Evolutionary conservation across 768 basidiomycete species (phyloP).

Genomic region (Psilocybe subaeruginosa): DNA sequence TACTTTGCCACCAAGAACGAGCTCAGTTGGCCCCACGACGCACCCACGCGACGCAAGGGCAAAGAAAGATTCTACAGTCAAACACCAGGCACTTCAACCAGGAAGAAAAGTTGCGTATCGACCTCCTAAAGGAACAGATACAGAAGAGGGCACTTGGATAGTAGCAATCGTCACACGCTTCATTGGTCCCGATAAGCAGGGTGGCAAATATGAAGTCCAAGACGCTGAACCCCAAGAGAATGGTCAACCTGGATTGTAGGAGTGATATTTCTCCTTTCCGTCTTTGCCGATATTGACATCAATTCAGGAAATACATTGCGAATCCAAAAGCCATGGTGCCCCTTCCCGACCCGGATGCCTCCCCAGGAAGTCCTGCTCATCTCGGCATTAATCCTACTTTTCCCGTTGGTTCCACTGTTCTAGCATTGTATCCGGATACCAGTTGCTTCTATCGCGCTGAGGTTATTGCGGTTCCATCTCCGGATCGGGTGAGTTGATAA

Average conservation of each 20-base stretch:
- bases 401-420: constrained; percentile 68
- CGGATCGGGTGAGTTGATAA: constrained; percentile 33
- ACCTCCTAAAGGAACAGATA: constrained; percentile 52
- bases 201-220: constrained; percentile 78
- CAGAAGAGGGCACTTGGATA: constrained; percentile 74
- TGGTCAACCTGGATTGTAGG: constrained; percentile 67
- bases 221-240: constrained; percentile 86
- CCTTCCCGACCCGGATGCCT: constrained; percentile 72
- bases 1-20: constrained; percentile 55
- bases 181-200: constrained; percentile 73
- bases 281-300: background rate
- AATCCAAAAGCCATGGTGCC: constrained; percentile 76
- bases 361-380: constrained; percentile 61
- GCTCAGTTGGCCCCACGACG: constrained; percentile 57
- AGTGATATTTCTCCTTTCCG: background rate
- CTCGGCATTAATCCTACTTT: constrained; percentile 75
- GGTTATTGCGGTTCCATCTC: constrained; percentile 68
- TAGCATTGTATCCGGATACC: constrained; percentile 91
- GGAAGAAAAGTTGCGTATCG: constrained; percentile 85
- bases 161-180: constrained; percentile 74
- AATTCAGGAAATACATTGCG: constrained; percentile 64
- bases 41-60: constrained; percentile 70
- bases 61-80: constrained; percentile 61
- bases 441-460: constrained; percentile 91
- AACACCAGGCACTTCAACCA: constrained; percentile 69